phyloP scores from a whole-genome alignment of 2,329 filamentous ascomycete genomes.

The Neocatenulostroma microsporum region DNA sequence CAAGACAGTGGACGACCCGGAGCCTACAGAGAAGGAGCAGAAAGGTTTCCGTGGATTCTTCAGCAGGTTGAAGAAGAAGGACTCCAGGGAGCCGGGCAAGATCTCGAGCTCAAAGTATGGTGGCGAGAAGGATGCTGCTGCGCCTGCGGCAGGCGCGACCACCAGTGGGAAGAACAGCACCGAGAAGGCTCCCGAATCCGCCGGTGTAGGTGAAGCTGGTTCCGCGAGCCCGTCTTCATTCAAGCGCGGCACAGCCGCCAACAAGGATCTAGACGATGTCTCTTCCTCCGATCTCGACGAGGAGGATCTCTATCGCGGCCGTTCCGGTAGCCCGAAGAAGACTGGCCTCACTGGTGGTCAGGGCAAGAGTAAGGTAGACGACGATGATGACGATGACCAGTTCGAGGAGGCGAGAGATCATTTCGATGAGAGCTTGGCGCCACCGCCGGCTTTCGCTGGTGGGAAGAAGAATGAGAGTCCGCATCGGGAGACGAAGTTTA shows the following conservation, averaged over 20 bases:
- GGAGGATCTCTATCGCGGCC: constrained; percentile 23
- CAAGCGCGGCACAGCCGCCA: constrained; percentile 12
- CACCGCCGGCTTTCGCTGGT: constrained; percentile 33
- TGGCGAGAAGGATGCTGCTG: constrained; percentile 1
- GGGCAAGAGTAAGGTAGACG: constrained; percentile 13
- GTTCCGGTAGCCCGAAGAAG: constrained; percentile 17
- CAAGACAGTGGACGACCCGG: not conserved
- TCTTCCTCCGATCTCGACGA: constrained; percentile 26
- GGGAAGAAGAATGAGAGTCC: constrained; percentile 43
- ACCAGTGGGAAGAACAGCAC: not conserved
- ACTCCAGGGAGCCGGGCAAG: constrained; percentile 14
- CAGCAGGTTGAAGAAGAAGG: constrained; percentile 18
- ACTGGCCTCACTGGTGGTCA: constrained; percentile 7
- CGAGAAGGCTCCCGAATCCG: not conserved
- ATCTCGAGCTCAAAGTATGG: constrained; percentile 8
- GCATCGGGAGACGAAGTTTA: constrained; percentile 36
- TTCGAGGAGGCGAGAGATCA: constrained; percentile 47
- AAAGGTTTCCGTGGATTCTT: constrained; percentile 26
- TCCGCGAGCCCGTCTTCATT: constrained; percentile 20
- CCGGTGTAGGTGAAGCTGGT: constrained; percentile 4
- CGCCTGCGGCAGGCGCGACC: constrained; percentile 1
- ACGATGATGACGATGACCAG: constrained; percentile 34
- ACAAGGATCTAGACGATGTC: constrained; percentile 13
- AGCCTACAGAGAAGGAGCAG: constrained; percentile 13
- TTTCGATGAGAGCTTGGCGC: constrained; percentile 42